Conservation (phyloP, 1,284 basidiomycete species). For the Inonotus obliquus region DNA sequence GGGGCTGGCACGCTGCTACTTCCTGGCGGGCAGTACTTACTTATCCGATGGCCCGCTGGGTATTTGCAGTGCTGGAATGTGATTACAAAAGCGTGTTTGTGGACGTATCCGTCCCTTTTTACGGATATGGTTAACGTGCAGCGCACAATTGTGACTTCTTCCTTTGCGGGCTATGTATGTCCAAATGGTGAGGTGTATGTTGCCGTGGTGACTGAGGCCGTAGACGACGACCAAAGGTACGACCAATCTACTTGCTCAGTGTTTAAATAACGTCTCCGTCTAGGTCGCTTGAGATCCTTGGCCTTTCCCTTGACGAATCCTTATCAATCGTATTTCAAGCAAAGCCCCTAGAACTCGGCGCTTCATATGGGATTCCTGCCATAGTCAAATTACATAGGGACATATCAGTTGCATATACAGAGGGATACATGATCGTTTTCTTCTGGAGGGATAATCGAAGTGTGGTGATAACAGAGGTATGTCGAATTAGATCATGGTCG, state of each 20-base stretch:
- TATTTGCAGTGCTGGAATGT: conserved; percentile 15
- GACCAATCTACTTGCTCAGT: background rate
- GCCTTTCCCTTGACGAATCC: background rate
- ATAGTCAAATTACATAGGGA: conserved; percentile 6
- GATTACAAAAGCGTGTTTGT: background rate
- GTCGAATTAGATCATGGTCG: background rate
- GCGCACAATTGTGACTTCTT: background rate
- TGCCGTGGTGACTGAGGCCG: conserved; percentile 1
- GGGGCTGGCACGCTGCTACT: conserved; percentile 5
- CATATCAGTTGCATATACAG: conserved; percentile 3
- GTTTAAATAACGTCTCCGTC: background rate
- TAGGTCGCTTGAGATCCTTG: conserved; percentile 8
- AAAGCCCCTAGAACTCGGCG: background rate
- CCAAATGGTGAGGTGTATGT: conserved; percentile 4
- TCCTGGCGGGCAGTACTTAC: conserved; percentile 8
- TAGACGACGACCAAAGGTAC: background rate
- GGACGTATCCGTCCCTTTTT: conserved; percentile 6
- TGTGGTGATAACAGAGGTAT: conserved; percentile 6
- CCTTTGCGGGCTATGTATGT: conserved; percentile 4
- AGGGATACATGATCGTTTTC: conserved; percentile 1
- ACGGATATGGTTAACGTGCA: background rate
- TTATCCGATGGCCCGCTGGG: conserved; percentile 11
- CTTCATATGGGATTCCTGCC: background rate
- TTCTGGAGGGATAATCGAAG: conserved; percentile 6
- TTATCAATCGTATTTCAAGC: background rate